Percentiles rank a stretch among this genome's conserved stretches.
Evolutionary conservation across 2,329 filamentous ascomycete genomes (phyloP).

Genomic region (Ilyonectria mors-panacis): DNA sequence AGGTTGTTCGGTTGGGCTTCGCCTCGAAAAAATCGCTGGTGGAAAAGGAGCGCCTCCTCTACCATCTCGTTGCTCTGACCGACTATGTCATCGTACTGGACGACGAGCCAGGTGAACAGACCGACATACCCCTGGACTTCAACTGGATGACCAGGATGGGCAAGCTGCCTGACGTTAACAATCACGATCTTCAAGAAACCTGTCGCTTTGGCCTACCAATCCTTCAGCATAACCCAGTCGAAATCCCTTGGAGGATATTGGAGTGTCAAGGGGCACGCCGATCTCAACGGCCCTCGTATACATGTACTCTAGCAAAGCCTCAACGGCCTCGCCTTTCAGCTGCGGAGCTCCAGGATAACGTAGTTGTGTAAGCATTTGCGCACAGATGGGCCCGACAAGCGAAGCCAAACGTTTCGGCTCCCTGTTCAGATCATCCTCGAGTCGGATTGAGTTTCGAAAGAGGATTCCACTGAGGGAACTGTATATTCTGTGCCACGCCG

Average conservation of each 20-base stretch:
- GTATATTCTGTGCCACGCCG: slow-evolving; percentile 1
- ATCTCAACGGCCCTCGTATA: slow-evolving; percentile 19
- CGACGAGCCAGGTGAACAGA: slow-evolving; percentile 24
- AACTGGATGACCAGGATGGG: slow-evolving; percentile 19
- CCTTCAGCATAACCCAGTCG: slow-evolving; percentile 19
- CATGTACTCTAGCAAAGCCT: slow-evolving; percentile 24
- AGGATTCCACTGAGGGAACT: slow-evolving; percentile 13
- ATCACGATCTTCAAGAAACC: neutral
- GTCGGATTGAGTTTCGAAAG: slow-evolving; percentile 8
- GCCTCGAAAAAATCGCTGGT: slow-evolving; percentile 21
- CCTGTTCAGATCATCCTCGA: slow-evolving; percentile 13
- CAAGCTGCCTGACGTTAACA: slow-evolving; percentile 16
- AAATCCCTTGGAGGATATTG: slow-evolving; percentile 20
- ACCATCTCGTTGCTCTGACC: slow-evolving; percentile 24
- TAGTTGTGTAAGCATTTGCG: slow-evolving; percentile 14
- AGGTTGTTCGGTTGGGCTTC: slow-evolving; percentile 20
- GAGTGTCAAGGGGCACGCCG: slow-evolving; percentile 17
- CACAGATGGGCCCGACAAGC: slow-evolving; percentile 13
- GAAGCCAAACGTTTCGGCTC: slow-evolving; percentile 14
- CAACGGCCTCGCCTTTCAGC: slow-evolving; percentile 19
- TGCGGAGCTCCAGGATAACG: slow-evolving; percentile 20
- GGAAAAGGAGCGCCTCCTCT: slow-evolving; percentile 22
- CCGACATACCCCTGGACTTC: slow-evolving; percentile 23
- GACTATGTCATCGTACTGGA: slow-evolving; percentile 26
- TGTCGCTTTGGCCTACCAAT: slow-evolving; percentile 4